Base-by-base conservation (phyloP, 2,329 filamentous ascomycete genomes). In the Colletotrichum sp. region DNA sequence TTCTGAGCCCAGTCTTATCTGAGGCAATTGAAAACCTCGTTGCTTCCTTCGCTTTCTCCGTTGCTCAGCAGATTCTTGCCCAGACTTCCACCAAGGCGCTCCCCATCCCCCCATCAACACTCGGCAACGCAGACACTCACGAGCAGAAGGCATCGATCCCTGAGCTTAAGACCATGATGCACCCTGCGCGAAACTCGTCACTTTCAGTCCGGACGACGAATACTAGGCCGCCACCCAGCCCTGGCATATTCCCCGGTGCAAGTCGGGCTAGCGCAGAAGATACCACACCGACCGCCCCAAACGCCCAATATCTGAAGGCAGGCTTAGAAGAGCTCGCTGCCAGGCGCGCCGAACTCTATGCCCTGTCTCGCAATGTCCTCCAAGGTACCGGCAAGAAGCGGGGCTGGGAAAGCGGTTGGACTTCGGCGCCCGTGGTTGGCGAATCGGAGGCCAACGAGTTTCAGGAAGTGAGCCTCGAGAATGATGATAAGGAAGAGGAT, bases 261-360 rank as follows among this genome's bases (percentile, higher is more conserved):
- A 83, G 86, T 73, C 84, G 84, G 65, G 78, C 84, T 1, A 86
- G 83, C 57, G 77, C 82, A 2, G 79, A 86, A 5, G 85, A 87
- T 6, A 82, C 81, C 12, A 77, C n/a, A 12, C 44, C 44, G n/a
- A 52, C 86, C 22, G 30, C 63, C 3, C 79, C 16, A 22, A 85
- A 86, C 6, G 84, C 87, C 3, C 87, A 88, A 0, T 91, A 92
- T 71, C 84, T 90, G 19, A 93, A 92, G 76, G 80, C 86, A 8
- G 96, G 96, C 0, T 87, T 96, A 1, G 94, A 98, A 81, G 94
- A 98, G 71, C 87, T 98, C 28, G 95, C 96, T 44, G 94, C 95
- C 60, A 92, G 93, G 76, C 91, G 96, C 80, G 96, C 95, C 8
- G 95, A 98, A 80, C 88, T 98, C 4, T 94, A 95, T 76, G 87